Base-by-base conservation (phyloP, 352 stramenopile genomes). In the Phytopythium ostracodes region DNA sequence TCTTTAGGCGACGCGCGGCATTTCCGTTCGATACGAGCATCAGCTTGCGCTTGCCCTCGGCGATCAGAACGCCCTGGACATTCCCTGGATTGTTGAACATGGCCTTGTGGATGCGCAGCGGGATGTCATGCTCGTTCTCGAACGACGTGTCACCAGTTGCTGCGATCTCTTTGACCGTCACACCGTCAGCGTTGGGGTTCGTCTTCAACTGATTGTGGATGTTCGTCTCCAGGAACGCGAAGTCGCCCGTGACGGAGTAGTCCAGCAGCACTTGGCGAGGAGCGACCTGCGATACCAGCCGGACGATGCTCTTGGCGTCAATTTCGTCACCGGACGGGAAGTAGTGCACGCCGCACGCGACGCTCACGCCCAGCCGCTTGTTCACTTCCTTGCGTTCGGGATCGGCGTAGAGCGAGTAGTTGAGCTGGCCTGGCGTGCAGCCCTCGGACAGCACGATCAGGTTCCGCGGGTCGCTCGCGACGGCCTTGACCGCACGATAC, bases 291-390 rank as follows among this genome's bases (percentile, higher is more conserved):
- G 77, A 75, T 24, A 77, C 79, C 7, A 96, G 70, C 47, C 92
- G 83, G 31, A 94, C 82, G 40, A 94, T 92, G 47, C 84, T 94
- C 63, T 89, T 92, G 3, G 85, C 76, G 44, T 94, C 87, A 14
- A 92, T 80, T 75, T 96, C 87, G 64, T 96, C 86, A 11, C 85
- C 73, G 46, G 83, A 92, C 40, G 87, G 87, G 40, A 94, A 88
- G 33, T 91, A 93, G 60, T 96, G 87, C 18, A 96, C 82, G 12
- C 87, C 85, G 52, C 87, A 96, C 18, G 74, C 69, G 18, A 96
- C 70, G 9, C 69, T 74, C 4, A 84, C 81, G n/a, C 82, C 79
- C 18, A 96, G 70, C 0, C 76, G 71, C 62, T 96, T 94, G 56
- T 71, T 88, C 11, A 81, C 75, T 20, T 88, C 80, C 27, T 81